Conservation (phyloP, 805 yeast genomes). For the Metschnikowia dekortorum region DNA sequence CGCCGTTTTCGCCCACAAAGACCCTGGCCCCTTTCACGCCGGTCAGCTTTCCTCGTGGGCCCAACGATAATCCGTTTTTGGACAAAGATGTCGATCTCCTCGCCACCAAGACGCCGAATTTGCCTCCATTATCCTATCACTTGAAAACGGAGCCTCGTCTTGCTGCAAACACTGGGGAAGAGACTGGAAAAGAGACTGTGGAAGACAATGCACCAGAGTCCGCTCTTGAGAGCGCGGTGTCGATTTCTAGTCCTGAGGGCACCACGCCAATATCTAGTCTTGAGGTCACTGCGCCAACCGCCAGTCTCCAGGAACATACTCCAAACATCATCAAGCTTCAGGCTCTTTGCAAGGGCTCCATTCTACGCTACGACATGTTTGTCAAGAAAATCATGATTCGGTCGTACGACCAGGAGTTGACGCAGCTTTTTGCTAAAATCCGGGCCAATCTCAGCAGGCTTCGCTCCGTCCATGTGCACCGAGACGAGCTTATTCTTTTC, state of each 20-base stretch:
- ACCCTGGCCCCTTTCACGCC: not conserved
- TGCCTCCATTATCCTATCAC: not conserved
- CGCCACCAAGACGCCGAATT: not conserved
- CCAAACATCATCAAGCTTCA: constrained; percentile 51
- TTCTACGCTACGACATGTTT: constrained; percentile 58
- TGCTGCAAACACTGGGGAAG: no score
- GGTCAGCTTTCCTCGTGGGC: not conserved
- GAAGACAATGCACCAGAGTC: no score
- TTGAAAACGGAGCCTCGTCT: not conserved
- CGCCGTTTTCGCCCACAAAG: not conserved
- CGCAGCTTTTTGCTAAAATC: constrained; percentile 44
- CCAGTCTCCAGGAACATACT: constrained; percentile 1
- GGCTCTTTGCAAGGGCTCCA: constrained; percentile 65
- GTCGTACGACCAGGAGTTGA: constrained; percentile 50
- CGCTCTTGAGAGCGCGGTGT: no score
- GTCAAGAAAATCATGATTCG: constrained; percentile 59
- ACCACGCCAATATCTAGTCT: no score
- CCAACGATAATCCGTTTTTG: not conserved
- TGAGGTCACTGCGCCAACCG: no score
- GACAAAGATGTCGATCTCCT: not conserved
- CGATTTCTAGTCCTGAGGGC: no score
- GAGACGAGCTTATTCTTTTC: constrained; percentile 28
- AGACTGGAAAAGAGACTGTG: no score
- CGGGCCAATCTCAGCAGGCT: constrained; percentile 44
- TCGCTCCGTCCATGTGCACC: constrained; percentile 30